Evolutionary conservation across 805 yeast species (phyloP).

Genomic region (Cyberlindnera maritima): DNA sequence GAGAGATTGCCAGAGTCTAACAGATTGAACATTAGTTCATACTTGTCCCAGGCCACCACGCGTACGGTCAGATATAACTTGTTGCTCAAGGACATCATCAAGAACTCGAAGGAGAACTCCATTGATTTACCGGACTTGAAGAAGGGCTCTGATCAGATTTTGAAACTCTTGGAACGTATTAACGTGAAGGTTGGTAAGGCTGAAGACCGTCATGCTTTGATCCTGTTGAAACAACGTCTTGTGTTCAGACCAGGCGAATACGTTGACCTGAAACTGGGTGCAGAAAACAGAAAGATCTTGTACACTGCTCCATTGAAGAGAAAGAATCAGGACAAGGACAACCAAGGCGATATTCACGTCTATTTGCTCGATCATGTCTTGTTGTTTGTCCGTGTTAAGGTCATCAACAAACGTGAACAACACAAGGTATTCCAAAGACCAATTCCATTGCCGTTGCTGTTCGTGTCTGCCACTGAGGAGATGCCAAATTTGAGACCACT

Average conservation of each 20-base stretch:
- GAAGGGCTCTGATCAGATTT: conserved; percentile 72
- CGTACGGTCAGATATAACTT: conserved; percentile 94
- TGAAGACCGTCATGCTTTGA: conserved; percentile 86
- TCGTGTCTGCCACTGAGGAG: conserved; percentile 75
- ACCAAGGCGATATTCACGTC: conserved; percentile 77
- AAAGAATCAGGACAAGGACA: conserved; percentile 69
- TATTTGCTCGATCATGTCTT: conserved; percentile 87
- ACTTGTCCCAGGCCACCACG: conserved; percentile 91
- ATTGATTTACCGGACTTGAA: conserved; percentile 57
- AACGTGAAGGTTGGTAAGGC: conserved; percentile 91
- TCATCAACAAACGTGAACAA: conserved; percentile 86
- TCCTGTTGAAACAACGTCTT: conserved; percentile 80
- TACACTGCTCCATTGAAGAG: conserved; percentile 76
- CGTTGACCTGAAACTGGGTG: conserved; percentile 79
- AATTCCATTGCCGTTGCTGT: conserved; percentile 73
- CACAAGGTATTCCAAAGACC: conserved; percentile 90
- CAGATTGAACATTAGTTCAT: conserved; percentile 88
- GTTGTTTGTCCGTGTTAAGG: conserved; percentile 79
- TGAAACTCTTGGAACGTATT: conserved; percentile 65
- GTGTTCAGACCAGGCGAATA: conserved; percentile 80
- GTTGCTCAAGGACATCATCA: conserved; percentile 75
- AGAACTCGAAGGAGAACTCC: conserved; percentile 75
- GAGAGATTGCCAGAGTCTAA: conserved; percentile 82
- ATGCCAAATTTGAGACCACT: conserved; percentile 55
- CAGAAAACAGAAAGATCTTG: conserved; percentile 75